Evolutionary conservation across 2,329 filamentous ascomycete genomes (phyloP).

Genomic region (Hymenotorrendiella dingleyae): DNA sequence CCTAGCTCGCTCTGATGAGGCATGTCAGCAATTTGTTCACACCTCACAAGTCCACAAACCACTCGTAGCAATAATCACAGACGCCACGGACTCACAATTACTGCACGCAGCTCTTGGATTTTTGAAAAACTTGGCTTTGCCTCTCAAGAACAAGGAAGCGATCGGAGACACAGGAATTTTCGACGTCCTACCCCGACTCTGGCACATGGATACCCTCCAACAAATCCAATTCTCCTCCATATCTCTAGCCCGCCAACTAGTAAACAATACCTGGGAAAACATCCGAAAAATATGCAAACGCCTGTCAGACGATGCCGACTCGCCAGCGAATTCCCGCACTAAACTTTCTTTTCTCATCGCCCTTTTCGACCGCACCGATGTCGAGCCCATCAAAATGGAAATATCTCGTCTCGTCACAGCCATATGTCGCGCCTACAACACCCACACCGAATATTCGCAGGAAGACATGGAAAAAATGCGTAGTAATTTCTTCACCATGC

Average conservation of each 20-base stretch:
- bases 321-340: conserved; percentile 30
- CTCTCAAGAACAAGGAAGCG: conserved; percentile 45
- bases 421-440: conserved; percentile 50
- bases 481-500: conserved; percentile 26
- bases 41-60: conserved; percentile 38
- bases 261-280: conserved; percentile 48
- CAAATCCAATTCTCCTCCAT: conserved; percentile 57
- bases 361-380: conserved; percentile 39
- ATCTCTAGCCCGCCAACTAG: conserved; percentile 50
- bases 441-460: conserved; percentile 27
- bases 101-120: conserved; percentile 54
- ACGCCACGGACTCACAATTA: conserved; percentile 42
- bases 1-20: conserved; percentile 51
- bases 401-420: conserved; percentile 48
- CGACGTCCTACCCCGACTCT: conserved; percentile 47
- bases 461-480: conserved; percentile 32
- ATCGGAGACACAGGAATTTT: conserved; percentile 44
- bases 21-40: conserved; percentile 45
- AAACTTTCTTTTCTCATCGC: conserved; percentile 35
- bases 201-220: conserved; percentile 45
- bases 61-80: conserved; percentile 40
- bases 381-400: conserved; percentile 54
- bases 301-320: conserved; percentile 33
- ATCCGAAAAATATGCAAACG: conserved; percentile 43
- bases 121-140: conserved; percentile 60